Percentiles rank a stretch among this genome's conserved stretches.
Evolutionary conservation across 2,329 filamentous ascomycete species (phyloP).

Genomic region (Penicillium janthinellum): DNA sequence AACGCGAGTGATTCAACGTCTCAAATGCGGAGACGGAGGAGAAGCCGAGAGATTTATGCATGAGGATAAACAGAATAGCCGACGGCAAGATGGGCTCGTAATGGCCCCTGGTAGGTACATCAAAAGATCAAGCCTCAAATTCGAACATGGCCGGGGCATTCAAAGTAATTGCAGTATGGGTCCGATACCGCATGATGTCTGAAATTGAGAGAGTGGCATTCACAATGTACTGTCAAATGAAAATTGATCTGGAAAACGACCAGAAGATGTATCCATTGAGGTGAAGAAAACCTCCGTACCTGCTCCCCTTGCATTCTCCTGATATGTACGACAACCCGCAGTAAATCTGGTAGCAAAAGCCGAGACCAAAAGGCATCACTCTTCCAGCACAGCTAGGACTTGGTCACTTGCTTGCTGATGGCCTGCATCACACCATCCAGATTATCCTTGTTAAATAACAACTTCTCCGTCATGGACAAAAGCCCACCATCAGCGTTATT

Average conservation of each 20-base stretch:
- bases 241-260: no score
- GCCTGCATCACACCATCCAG: slow-evolving; percentile 19
- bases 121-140: no score
- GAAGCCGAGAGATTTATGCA: slow-evolving; percentile 5
- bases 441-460: slow-evolving; percentile 13
- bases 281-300: no score
- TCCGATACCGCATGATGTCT: background rate
- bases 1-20: background rate
- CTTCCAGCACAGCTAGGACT: background rate
- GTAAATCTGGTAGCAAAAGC: background rate
- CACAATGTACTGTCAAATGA: no score
- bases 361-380: background rate
- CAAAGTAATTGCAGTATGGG: no score
- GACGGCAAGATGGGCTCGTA: background rate
- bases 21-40: slow-evolving; percentile 13
- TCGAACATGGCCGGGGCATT: no score
- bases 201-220: no score
- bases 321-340: background rate
- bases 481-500: slow-evolving; percentile 48
- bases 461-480: slow-evolving; percentile 8
- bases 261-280: no score
- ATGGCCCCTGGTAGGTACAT: background rate
- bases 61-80: background rate
- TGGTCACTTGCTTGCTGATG: slow-evolving; percentile 4
- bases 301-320: background rate